phyloP scores from a whole-genome alignment of 371 early-diverging fungal species.

The Paraphysoderma sedebokerense region DNA sequence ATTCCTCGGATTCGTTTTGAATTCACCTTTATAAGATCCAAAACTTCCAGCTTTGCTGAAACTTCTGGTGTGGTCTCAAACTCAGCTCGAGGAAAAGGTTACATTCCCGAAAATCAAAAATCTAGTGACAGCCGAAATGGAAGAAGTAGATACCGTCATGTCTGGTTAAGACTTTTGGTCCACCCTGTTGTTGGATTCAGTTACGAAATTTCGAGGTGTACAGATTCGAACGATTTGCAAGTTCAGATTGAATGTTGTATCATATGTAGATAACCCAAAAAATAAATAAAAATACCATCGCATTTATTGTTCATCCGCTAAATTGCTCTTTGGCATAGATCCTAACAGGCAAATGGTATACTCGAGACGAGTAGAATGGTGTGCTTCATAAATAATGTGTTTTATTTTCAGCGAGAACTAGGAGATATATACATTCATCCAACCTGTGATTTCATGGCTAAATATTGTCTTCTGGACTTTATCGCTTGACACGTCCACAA shows the following conservation, averaged over 20 bases:
- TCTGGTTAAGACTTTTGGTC: too few relatives aligned
- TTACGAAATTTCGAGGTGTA: background rate
- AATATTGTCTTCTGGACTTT: slow-evolving; percentile 12
- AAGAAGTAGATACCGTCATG: slow-evolving; percentile 4
- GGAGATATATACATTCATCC: slow-evolving; percentile 8
- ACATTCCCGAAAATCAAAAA: slow-evolving; percentile 69
- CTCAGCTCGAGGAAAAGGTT: slow-evolving; percentile 57
- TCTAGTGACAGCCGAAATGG: slow-evolving; percentile 60
- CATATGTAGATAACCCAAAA: slow-evolving; percentile 9
- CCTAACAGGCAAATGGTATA: slow-evolving; percentile 8
- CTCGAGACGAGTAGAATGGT: background rate
- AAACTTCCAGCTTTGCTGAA: slow-evolving; percentile 74
- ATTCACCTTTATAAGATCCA: slow-evolving; percentile 36
- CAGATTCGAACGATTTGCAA: too few relatives aligned
- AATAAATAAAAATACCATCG: slow-evolving; percentile 10
- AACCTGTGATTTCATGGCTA: slow-evolving; percentile 10
- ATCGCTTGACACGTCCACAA: too few relatives aligned
- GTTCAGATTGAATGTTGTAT: slow-evolving; percentile 16
- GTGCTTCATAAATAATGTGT: slow-evolving; percentile 11
- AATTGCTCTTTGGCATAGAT: slow-evolving; percentile 13
- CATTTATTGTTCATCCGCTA: slow-evolving; percentile 16
- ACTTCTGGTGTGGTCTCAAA: slow-evolving; percentile 84
- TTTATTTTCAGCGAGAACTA: slow-evolving; percentile 13
- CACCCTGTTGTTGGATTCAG: background rate
- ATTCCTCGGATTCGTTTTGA: background rate